Percentiles rank a stretch among this genome's conserved stretches.
Conservation (phyloP, 257 asterid genomes). For the Nicotiana sylvestris region DNA sequence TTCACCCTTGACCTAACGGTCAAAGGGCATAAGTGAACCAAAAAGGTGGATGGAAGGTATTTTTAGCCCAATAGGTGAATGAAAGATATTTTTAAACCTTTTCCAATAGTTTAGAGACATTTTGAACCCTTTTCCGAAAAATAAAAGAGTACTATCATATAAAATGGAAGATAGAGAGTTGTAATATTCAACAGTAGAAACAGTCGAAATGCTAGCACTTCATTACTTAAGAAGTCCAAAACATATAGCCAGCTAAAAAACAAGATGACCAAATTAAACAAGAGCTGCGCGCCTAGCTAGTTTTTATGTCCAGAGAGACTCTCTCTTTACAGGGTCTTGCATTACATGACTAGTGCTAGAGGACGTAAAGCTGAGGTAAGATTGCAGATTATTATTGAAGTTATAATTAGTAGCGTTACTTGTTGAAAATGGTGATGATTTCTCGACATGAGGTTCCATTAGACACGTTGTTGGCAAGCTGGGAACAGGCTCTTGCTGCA, state of each 20-base stretch:
- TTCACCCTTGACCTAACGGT: too few relatives aligned
- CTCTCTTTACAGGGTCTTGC: slow-evolving; percentile 89
- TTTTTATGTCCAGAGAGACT: slow-evolving; percentile 69
- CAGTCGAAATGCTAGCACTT: neutral
- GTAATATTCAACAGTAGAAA: too few relatives aligned
- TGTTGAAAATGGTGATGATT: slow-evolving; percentile 39
- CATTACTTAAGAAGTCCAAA: slow-evolving; percentile 7
- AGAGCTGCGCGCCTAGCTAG: neutral
- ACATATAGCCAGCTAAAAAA: slow-evolving; percentile 1
- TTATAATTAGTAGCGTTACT: slow-evolving; percentile 24
- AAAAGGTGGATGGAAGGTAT: too few relatives aligned
- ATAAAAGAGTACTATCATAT: neutral
- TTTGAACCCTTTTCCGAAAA: neutral
- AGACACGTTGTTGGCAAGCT: slow-evolving; percentile 17
- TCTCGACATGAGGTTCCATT: slow-evolving; percentile 34
- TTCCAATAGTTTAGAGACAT: too few relatives aligned
- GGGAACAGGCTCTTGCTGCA: slow-evolving; percentile 49
- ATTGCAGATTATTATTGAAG: slow-evolving; percentile 57
- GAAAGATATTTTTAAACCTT: too few relatives aligned
- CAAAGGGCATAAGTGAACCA: too few relatives aligned
- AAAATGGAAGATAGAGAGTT: neutral
- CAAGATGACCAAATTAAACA: neutral
- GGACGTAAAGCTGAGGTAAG: slow-evolving; percentile 59
- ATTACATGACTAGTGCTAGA: slow-evolving; percentile 35
- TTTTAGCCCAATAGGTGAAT: too few relatives aligned